Evolutionary conservation across 140 eudicot genomes (phyloP).

Genomic region (Ambrosia hybrid): DNA sequence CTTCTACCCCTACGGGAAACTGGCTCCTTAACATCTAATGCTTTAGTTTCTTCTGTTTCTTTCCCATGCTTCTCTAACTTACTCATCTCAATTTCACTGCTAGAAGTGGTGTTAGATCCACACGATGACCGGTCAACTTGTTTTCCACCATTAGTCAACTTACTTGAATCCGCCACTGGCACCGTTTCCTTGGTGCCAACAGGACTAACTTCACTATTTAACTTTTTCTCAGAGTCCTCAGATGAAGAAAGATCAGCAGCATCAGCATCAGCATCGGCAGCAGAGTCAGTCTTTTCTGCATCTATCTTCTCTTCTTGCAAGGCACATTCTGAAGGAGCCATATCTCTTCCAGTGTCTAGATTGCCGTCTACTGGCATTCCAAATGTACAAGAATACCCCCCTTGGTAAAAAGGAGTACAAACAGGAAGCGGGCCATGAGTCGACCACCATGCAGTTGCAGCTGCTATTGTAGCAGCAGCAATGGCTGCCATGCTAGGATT

Average conservation of each 20-base stretch:
- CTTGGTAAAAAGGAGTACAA: slow-evolving; percentile 57
- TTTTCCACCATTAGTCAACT: slow-evolving; percentile 42
- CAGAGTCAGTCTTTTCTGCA: slow-evolving; percentile 31
- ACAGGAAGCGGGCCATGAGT: slow-evolving; percentile 85
- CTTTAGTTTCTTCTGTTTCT: slow-evolving; percentile 56
- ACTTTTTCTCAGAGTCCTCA: slow-evolving; percentile 60
- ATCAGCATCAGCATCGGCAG: background rate
- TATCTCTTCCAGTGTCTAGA: slow-evolving; percentile 40
- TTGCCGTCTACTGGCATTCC: slow-evolving; percentile 27
- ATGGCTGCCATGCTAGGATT: slow-evolving; percentile 71
- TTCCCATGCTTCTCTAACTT: slow-evolving; percentile 57
- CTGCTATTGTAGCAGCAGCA: slow-evolving; percentile 96
- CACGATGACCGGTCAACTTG: slow-evolving; percentile 95
- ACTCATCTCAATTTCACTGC: slow-evolving; percentile 88
- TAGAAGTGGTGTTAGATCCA: slow-evolving; percentile 92
- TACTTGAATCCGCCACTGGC: slow-evolving; percentile 42
- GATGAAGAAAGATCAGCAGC: slow-evolving; percentile 47
- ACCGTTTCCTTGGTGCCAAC: slow-evolving; percentile 32
- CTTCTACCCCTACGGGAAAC: slow-evolving; percentile 59
- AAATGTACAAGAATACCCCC: slow-evolving; percentile 36
- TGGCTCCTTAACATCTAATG: slow-evolving; percentile 53
- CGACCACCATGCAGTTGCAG: slow-evolving; percentile 99
- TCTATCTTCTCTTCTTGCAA: slow-evolving; percentile 43
- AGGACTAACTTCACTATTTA: slow-evolving; percentile 28
- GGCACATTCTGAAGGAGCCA: slow-evolving; percentile 27